Base-by-base conservation (phyloP, 345 rosid species). In the Excoecaria agallocha region DNA sequence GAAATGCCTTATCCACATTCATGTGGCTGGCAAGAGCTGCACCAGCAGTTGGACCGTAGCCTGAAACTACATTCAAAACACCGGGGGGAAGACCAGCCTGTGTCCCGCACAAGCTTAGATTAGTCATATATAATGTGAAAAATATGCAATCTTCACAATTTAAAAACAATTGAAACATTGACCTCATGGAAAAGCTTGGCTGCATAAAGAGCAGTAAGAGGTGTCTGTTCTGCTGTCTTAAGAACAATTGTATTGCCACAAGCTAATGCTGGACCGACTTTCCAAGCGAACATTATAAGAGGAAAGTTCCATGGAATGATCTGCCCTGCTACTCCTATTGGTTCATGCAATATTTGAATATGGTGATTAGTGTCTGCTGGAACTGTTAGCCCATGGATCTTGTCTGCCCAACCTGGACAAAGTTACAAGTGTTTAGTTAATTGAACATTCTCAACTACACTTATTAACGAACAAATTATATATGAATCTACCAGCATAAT, bases 41-140 rank as follows among this genome's bases (percentile, higher is more conserved):
- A 80, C 98, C 98, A 1, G 96, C 97, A 8, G 93, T 90, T 37
- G 89, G 87, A 80, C 98, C 97, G 55, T 56, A 92, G 64, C 97
- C 94, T 58, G 96, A 91, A 80, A 94, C 91, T 38, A 94, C 74
- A 69, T 92, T 94, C 80, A 94, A 61, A 81, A 93, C 98, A 74
- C 98, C 97, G 0, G 90, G 91, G 72, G 98, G 98, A 72, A 91
- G 93, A 76, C 97, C 96, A 30, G 98, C 97, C 97, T 94, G 82
- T 70, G 81, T 72, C 77, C 70, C 37, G 61, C 58, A 56, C 39
- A 61, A 67, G 12, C 46, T 60, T 22, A 38, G 74, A 50, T 78
- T 59, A 54, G 57, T 45, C 25, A 41, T 11, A 12, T 22, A 35
- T 52, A 45, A 13, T 5, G 22, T 30, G 2, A 30, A 30, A 30